phyloP scores from a whole-genome alignment of 108 stramenopile species.

The Mediolabrus comicus region DNA sequence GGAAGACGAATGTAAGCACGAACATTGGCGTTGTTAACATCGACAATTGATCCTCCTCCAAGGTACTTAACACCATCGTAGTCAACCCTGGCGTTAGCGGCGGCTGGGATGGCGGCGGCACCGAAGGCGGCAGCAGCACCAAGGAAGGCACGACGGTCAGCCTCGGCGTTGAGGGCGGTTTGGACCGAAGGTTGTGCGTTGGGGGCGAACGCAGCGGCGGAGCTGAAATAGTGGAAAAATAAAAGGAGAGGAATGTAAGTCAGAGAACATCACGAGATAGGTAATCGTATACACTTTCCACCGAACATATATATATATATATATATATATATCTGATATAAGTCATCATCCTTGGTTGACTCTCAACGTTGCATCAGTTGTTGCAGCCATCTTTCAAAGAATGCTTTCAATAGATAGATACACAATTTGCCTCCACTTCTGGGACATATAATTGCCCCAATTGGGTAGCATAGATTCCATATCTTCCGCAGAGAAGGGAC shows the following conservation, averaged over 20 bases:
- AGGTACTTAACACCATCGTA: conserved; percentile 81
- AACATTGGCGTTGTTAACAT: conserved; percentile 98
- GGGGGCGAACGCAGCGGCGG: conserved; percentile 81
- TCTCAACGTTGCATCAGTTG: too few relatives aligned
- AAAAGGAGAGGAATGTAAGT: not conserved
- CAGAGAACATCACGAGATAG: not conserved
- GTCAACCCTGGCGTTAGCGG: conserved; percentile 82
- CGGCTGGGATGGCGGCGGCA: conserved; percentile 66
- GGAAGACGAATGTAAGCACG: conserved; percentile 95
- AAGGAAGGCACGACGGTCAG: conserved; percentile 76
- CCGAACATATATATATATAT: not conserved
- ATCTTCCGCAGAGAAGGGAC: too few relatives aligned
- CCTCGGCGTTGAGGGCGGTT: conserved; percentile 69
- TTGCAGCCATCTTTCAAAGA: too few relatives aligned
- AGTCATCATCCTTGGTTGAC: too few relatives aligned
- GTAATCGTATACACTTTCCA: too few relatives aligned
- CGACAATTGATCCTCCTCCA: conserved; percentile 79
- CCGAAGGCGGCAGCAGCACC: conserved; percentile 68
- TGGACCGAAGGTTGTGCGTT: conserved; percentile 54
- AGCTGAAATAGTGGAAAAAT: conserved; percentile 36
- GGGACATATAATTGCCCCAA: too few relatives aligned
- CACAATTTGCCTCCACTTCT: too few relatives aligned
- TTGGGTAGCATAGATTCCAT: too few relatives aligned
- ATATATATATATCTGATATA: too few relatives aligned
- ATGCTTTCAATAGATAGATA: too few relatives aligned